Conservation (phyloP, 2,329 filamentous ascomycete species). For the Ceratocystiopsis minuta region DNA sequence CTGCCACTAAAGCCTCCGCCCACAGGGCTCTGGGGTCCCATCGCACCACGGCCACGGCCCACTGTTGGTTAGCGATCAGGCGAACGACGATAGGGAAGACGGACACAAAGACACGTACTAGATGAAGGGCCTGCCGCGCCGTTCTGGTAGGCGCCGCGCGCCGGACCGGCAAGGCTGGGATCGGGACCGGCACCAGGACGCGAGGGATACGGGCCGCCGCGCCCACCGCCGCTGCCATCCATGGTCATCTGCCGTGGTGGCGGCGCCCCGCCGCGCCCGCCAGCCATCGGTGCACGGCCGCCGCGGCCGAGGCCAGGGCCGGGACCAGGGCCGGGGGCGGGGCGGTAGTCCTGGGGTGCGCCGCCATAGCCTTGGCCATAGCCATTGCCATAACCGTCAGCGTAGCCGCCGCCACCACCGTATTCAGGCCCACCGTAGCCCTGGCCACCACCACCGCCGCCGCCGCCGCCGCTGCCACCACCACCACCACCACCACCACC, state of each 20-base stretch:
- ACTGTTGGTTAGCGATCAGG: too few relatives aligned
- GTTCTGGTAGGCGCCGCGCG: slow-evolving; percentile 16
- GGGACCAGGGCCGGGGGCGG: too few relatives aligned
- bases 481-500: slow-evolving; percentile 11
- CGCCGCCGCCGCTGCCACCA: slow-evolving; percentile 22
- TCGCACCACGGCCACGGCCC: slow-evolving; percentile 15
- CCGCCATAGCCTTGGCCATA: slow-evolving; percentile 29
- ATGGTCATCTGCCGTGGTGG: slow-evolving; percentile 22
- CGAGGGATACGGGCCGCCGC: slow-evolving; percentile 20
- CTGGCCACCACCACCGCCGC: slow-evolving; percentile 20
- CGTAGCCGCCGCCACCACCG: slow-evolving; percentile 14
- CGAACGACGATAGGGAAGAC: too few relatives aligned
- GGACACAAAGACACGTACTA: too few relatives aligned
- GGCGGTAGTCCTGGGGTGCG: too few relatives aligned
- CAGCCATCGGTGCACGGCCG: slow-evolving; percentile 23
- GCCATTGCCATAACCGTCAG: slow-evolving; percentile 23
- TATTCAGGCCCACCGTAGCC: slow-evolving; percentile 15
- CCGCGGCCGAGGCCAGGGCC: slow-evolving; percentile 15
- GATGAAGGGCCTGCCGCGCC: slow-evolving; percentile 15
- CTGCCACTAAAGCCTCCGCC: slow-evolving; percentile 22
- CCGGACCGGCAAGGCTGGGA: slow-evolving; percentile 18
- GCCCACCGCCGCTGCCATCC: slow-evolving; percentile 15
- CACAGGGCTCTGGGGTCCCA: slow-evolving; percentile 4
- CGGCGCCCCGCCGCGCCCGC: slow-evolving; percentile 27
- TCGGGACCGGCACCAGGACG: slow-evolving; percentile 19